These are phyloP conservation scores for Pelargonium fulgidum DNA, from an alignment of 441 rosid species.

Conservation along the genomic window DNA sequence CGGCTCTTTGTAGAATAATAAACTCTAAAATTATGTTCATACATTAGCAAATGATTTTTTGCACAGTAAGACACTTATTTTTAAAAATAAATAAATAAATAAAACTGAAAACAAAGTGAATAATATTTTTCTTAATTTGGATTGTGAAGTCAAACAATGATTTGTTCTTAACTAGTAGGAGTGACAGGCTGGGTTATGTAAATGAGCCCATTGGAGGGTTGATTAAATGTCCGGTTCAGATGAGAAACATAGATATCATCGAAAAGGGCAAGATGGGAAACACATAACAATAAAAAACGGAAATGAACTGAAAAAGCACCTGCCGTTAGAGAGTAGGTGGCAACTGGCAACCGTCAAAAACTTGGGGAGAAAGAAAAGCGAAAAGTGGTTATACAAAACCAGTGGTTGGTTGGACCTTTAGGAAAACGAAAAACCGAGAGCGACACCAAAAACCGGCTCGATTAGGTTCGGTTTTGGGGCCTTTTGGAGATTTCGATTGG, in stretches of 20 bases:
- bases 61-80: too few relatives aligned
- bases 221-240: not conserved
- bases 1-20: too few relatives aligned
- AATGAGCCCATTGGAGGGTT: not conserved
- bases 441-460: not conserved
- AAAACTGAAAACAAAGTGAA: too few relatives aligned
- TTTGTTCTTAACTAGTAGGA: too few relatives aligned
- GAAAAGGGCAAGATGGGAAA: not conserved
- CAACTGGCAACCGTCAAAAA: not conserved
- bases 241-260: not conserved
- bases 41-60: too few relatives aligned
- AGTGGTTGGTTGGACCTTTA: not conserved
- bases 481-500: not conserved
- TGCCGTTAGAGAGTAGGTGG: too few relatives aligned
- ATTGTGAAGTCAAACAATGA: too few relatives aligned
- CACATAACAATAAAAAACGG: not conserved
- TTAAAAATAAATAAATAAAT: too few relatives aligned
- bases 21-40: too few relatives aligned
- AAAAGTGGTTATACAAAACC: not conserved
- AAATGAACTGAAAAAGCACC: not conserved
- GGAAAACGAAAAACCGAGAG: not conserved
- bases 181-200: too few relatives aligned
- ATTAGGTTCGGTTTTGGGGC: too few relatives aligned
- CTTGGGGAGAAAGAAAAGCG: not conserved
- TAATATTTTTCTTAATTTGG: too few relatives aligned